phyloP scores from a whole-genome alignment of 2,329 filamentous ascomycete species.

The Claviceps sorghi region DNA sequence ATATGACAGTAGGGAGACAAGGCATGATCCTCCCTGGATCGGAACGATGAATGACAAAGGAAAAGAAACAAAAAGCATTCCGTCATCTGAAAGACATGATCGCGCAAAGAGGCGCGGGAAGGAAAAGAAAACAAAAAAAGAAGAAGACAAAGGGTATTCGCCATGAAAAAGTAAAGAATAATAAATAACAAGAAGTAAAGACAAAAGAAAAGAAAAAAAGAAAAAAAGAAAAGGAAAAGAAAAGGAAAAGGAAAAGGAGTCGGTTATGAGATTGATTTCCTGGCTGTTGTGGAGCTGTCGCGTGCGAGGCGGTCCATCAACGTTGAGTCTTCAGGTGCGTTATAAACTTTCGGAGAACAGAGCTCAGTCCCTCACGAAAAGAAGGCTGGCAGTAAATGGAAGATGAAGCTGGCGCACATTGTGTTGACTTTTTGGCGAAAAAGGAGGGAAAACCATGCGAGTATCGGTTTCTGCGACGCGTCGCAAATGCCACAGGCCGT shows the following conservation, averaged over 20 bases:
- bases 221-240: neutral
- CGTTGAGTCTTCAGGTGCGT: conserved; percentile 1
- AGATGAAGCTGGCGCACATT: neutral
- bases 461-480: neutral
- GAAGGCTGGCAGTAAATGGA: neutral
- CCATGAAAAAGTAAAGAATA: no score
- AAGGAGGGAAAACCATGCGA: neutral
- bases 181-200: neutral
- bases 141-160: neutral
- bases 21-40: neutral
- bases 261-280: neutral
- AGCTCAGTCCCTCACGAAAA: neutral
- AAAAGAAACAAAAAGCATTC: conserved; percentile 5
- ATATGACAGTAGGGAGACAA: conserved; percentile 7
- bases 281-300: neutral
- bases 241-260: neutral
- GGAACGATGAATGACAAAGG: conserved; percentile 3
- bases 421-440: conserved; percentile 9
- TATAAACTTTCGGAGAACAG: neutral
- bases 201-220: neutral
- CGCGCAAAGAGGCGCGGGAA: conserved; percentile 5
- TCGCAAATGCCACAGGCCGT: neutral
- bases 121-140: neutral
- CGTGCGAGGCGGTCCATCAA: neutral
- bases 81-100: conserved; percentile 14